phyloP scores from a whole-genome alignment of 768 basidiomycete genomes.

The Tricholoma terreum region DNA sequence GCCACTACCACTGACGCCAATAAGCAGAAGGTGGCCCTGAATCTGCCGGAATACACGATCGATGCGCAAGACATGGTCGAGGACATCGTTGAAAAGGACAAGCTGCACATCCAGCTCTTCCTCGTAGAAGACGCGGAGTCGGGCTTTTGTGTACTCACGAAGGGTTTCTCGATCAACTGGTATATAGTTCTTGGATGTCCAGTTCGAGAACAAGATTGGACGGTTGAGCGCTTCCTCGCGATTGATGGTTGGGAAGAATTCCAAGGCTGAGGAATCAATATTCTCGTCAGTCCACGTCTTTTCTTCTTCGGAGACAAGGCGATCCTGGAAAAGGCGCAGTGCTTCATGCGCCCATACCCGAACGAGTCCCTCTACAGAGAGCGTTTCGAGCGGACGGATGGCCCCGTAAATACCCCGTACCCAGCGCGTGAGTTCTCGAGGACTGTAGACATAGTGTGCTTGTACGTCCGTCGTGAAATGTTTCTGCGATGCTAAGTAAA shows the following conservation, averaged over 20 bases:
- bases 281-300: conserved; percentile 92
- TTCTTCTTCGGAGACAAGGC: conserved; percentile 91
- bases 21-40: conserved; percentile 93
- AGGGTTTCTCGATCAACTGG: conserved; percentile 91
- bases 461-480: conserved; percentile 96
- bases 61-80: conserved; percentile 96
- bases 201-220: conserved; percentile 97
- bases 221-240: conserved; percentile 80
- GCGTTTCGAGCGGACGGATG: conserved; percentile 87
- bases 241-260: conserved; percentile 93
- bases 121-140: conserved; percentile 97
- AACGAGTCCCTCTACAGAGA: conserved; percentile 92
- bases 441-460: conserved; percentile 98
- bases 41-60: conserved; percentile 98
- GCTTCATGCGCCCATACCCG: conserved; percentile 99
- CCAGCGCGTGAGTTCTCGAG: conserved; percentile 98
- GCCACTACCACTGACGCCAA: conserved; percentile 97
- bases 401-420: conserved; percentile 96
- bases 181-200: conserved; percentile 97
- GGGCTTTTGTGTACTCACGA: conserved; percentile 94
- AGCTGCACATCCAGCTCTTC: conserved; percentile 98
- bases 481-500: conserved; percentile 92
- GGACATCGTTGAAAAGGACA: conserved; percentile 96
- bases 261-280: conserved; percentile 78
- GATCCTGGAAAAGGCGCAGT: conserved; percentile 94